Evolutionary conservation across 2,329 filamentous ascomycete genomes (phyloP).

Genomic region (Passalora sequoiae): DNA sequence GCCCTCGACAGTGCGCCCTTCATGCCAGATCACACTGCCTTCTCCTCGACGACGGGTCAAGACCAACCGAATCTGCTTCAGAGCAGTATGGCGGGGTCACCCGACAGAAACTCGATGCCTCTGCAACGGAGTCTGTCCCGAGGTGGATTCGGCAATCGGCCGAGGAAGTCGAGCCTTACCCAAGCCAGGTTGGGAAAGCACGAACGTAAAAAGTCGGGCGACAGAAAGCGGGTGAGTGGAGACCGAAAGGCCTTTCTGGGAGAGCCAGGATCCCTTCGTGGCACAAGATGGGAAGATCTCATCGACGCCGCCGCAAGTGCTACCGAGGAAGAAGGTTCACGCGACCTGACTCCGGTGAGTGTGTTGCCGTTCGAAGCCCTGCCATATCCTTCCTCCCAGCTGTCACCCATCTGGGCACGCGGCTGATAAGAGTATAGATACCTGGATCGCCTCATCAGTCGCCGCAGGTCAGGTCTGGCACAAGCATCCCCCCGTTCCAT

Average conservation of each 20-base stretch:
- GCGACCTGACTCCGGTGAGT: conserved; percentile 78
- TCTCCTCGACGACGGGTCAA: conserved; percentile 52
- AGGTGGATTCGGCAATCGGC: conserved; percentile 57
- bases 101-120: conserved; percentile 80
- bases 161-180: conserved; percentile 80
- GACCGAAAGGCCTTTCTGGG: conserved; percentile 79
- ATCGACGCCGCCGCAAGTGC: conserved; percentile 92
- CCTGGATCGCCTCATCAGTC: conserved; percentile 48
- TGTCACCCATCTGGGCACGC: background rate
- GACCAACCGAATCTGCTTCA: conserved; percentile 65
- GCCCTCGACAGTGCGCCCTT: conserved; percentile 53
- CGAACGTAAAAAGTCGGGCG: conserved; percentile 73
- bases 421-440: conserved; percentile 31
- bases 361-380: conserved; percentile 20
- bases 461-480: conserved; percentile 50
- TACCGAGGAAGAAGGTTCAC: conserved; percentile 78
- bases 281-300: conserved; percentile 92
- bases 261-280: conserved; percentile 70
- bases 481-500: conserved; percentile 55
- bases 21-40: conserved; percentile 33
- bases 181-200: conserved; percentile 73
- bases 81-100: conserved; percentile 75
- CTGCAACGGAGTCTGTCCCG: conserved; percentile 62
- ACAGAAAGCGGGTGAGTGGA: conserved; percentile 66
- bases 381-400: background rate